These are phyloP conservation scores for Ustilago curta DNA, from an alignment of 1,284 basidiomycete species.

Conservation along the genomic window DNA sequence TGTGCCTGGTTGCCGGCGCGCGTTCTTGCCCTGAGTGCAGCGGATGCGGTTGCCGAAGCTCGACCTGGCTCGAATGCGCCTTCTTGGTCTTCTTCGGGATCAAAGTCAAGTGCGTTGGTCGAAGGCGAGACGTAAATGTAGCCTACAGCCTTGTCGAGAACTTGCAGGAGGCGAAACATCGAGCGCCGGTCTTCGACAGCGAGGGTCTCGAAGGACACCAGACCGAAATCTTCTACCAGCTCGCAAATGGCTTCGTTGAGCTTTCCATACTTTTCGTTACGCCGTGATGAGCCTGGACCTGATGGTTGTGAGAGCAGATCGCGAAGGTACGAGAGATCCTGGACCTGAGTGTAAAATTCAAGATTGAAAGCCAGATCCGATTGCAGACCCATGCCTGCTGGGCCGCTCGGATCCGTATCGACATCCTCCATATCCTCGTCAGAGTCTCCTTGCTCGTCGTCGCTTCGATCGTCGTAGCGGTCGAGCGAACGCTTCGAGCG, in stretches of 20 bases:
- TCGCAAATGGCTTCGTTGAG: slow-evolving; percentile 91
- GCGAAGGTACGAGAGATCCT: slow-evolving; percentile 90
- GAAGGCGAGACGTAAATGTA: slow-evolving; percentile 55
- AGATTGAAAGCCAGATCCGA: slow-evolving; percentile 82
- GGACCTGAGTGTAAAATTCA: slow-evolving; percentile 97
- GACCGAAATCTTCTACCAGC: slow-evolving; percentile 90
- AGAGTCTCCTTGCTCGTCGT: slow-evolving; percentile 21
- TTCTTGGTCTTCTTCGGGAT: slow-evolving; percentile 33
- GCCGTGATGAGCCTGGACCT: slow-evolving; percentile 38
- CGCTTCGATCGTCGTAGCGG: slow-evolving; percentile 21
- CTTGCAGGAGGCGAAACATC: slow-evolving; percentile 63
- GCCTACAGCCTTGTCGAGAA: slow-evolving; percentile 66
- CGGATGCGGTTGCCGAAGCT: slow-evolving; percentile 34
- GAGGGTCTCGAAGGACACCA: slow-evolving; percentile 96
- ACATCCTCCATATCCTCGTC: slow-evolving; percentile 8
- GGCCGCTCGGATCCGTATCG: not conserved
- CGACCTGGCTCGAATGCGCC: slow-evolving; percentile 40
- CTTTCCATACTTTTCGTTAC: slow-evolving; percentile 51
- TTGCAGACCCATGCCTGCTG: slow-evolving; percentile 23
- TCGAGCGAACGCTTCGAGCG: slow-evolving; percentile 31
- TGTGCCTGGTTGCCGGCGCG: not conserved
- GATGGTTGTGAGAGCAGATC: slow-evolving; percentile 74
- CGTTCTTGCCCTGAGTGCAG: slow-evolving; percentile 26
- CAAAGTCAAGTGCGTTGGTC: slow-evolving; percentile 14
- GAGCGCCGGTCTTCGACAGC: slow-evolving; percentile 72